Evolutionary conservation across 768 basidiomycete species (phyloP), one percentile per base, ranked within the genome.

Genomic region (Hygrocybe coccinea): DNA sequence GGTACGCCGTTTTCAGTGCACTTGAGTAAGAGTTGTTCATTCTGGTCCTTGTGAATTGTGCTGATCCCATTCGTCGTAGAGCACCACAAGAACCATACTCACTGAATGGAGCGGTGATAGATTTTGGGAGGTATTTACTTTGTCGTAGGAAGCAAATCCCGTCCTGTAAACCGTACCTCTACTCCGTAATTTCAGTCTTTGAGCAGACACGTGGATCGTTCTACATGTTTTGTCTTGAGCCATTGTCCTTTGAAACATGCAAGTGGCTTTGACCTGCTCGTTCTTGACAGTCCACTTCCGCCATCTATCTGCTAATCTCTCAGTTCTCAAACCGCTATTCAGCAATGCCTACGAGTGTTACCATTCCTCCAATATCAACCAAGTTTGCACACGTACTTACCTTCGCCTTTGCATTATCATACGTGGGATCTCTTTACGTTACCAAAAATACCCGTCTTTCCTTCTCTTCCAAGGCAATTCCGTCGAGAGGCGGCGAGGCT

Each of bases 31-130:
- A 29, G 76, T 22, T 12, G 5, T 46, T 22, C 44, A 12, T 39
- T 22, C 29, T 38, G 7, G 43, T 7, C n/a, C 6, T 25, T 50
- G 54, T 5, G 21, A 2, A 1, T 25, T 56, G n/a, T 8, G 5
- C 19, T 57, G 43, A 61, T 38, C 69, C 74, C 44, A 57, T 36
- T 57, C 56, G 54, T n/a, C n/a, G n/a, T 65, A 91, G 90, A 91
- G 71, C 87, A 91, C 74, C 88, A 91, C 82, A 91, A 92, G 81
- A 90, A 92, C 76, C 84, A 89, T 69, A 74, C 84, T 17, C 90
- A 92, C 73, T 92, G 76, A 71, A 36, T 6, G 38, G 44, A 15
- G 12, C 38, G 14, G 15, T 12, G 38, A 39, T 39, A 12, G 38
- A 12, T 15, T n/a, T n/a, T n/a, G n/a, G n/a, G n/a, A n/a, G n/a